Percentiles rank a stretch among this genome's conserved stretches.
Conservation (phyloP, 176 grass and related monocot species). For the Elaeis guineensis region DNA sequence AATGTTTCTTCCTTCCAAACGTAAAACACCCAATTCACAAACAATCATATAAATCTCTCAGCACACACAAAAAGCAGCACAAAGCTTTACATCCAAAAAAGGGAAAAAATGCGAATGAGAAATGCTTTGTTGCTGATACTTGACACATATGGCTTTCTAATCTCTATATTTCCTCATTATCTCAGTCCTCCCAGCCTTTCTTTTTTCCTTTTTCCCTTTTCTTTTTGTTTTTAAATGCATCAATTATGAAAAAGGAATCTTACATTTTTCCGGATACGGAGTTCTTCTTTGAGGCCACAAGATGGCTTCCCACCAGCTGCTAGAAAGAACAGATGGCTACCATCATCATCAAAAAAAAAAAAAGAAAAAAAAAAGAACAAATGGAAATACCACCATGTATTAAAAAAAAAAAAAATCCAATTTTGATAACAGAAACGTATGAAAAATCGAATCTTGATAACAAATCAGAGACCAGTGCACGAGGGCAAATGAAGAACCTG, state of each 20-base stretch:
- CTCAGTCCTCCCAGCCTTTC: too few relatives aligned
- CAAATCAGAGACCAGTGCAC: slow-evolving; percentile 1
- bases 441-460: slow-evolving; percentile 9
- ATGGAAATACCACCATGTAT: slow-evolving; percentile 6
- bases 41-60: neutral
- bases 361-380: too few relatives aligned
- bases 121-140: too few relatives aligned
- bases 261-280: slow-evolving; percentile 52
- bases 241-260: slow-evolving; percentile 9
- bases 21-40: slow-evolving; percentile 9
- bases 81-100: neutral
- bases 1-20: slow-evolving; percentile 41
- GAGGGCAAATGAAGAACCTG: neutral
- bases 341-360: too few relatives aligned
- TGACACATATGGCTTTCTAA: too few relatives aligned
- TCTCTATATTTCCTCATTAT: too few relatives aligned
- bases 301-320: slow-evolving; percentile 21
- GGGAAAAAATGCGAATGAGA: neutral
- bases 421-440: neutral
- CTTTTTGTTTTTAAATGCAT: neutral
- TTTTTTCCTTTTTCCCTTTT: too few relatives aligned
- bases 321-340: neutral
- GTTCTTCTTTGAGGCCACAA: slow-evolving; percentile 53
- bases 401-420: neutral
- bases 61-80: neutral